Evolutionary conservation across 805 yeast genomes (phyloP).

Genomic region (Starmerella apis): DNA sequence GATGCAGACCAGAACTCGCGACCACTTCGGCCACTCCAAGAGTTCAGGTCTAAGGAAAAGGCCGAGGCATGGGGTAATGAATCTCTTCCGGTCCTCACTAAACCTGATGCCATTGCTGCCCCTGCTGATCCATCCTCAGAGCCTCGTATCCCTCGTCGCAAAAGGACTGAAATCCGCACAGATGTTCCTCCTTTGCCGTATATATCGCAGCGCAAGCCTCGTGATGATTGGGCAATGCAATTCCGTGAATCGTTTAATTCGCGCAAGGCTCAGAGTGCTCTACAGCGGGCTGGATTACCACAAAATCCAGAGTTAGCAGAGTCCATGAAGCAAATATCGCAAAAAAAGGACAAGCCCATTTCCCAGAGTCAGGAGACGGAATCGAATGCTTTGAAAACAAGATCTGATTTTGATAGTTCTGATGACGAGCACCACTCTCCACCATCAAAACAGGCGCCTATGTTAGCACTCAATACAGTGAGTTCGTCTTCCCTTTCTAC

Average conservation of each 20-base stretch:
- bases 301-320: background rate
- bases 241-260: background rate
- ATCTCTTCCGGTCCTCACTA: background rate
- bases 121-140: background rate
- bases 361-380: no score
- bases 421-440: background rate
- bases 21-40: no score
- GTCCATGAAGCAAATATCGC: background rate
- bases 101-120: background rate
- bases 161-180: background rate
- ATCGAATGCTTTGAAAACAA: no score
- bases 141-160: background rate
- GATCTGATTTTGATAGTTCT: background rate
- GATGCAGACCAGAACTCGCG: no score
- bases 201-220: background rate
- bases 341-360: background rate
- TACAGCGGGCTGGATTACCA: background rate
- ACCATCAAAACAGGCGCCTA: background rate
- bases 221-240: conserved; percentile 4
- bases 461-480: no score
- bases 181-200: background rate
- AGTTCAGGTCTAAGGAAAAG: no score
- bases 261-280: background rate
- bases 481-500: background rate
- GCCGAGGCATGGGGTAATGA: no score